Evolutionary conservation across 306 rosid species (phyloP), one percentile per base, ranked within the genome.

Genomic region (Adenanthera pavonina): DNA sequence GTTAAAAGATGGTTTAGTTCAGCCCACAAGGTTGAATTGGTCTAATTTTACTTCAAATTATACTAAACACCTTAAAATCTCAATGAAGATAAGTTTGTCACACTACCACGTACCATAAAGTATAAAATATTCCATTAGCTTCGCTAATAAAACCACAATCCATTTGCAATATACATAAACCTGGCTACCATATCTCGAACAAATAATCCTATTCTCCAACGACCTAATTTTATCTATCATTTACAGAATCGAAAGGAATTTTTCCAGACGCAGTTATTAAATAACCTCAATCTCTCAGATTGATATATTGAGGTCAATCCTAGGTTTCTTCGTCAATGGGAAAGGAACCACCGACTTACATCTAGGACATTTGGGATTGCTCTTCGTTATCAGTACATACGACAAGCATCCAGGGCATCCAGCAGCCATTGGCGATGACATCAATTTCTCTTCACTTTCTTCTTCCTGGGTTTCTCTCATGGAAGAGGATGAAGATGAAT

Each of bases 391-490:
- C 88, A 96, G 78, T 0, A 96, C 98, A 85, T 96, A 96, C 0
- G 99, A 93, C 36, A 96, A 79, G 80, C 99, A 96, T 3, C 97
- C 94, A 72, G 98, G 97, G 79, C 99, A 96, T 25, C 98, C 99
- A 35, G 90, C 97, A 15, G 98, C 98, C 76, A 93, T 78, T 7
- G 98, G 97, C 1, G 97, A 87, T 14, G 94, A 83, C 64, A 56
- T 34, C 12, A 84, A 7, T 38, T 77, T 87, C 44, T 91, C 90
- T 1, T 86, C 94, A 62, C 75, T 77, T 3, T 90, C 97, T 15
- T 89, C 97, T 38, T 96, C 98, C 60, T 85, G 92, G 8, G 79
- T 54, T 62, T 95, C 97, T 72, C 81, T 87, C 1, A 90, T 84
- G 9, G 97, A 89, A 0, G 98, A 95, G 0, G 98, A 92, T 0